Percentiles rank a stretch among this genome's conserved stretches.
These are phyloP conservation scores for Copromyces sp. DNA, from an alignment of 495 filamentous ascomycete species.

Conservation along the genomic window DNA sequence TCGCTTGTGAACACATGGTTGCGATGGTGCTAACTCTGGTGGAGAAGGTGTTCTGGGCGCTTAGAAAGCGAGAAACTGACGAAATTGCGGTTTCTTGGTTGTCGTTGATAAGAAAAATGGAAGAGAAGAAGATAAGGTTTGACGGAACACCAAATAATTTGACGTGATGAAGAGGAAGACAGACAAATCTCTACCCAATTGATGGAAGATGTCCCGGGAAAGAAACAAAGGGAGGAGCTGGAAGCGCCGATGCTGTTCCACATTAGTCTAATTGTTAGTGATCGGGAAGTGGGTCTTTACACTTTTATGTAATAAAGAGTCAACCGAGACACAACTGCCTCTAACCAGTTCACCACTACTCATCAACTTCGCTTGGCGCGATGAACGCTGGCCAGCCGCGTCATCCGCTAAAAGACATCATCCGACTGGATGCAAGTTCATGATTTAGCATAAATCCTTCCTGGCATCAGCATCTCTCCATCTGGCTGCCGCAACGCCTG, in stretches of 20 bases:
- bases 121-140: not conserved
- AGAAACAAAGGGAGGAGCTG: not conserved
- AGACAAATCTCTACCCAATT: not conserved
- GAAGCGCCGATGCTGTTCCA: not conserved
- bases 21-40: not conserved
- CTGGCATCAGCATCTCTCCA: not conserved
- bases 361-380: too few relatives aligned
- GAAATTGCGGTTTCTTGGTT: not conserved
- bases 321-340: too few relatives aligned
- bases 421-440: not conserved
- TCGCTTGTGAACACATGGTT: not conserved
- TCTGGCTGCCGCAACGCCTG: not conserved
- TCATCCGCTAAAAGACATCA: not conserved
- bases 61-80: not conserved
- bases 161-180: not conserved
- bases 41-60: not conserved
- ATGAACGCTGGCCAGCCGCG: not conserved
- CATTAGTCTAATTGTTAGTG: not conserved
- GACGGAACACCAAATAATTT: too few relatives aligned
- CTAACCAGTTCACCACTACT: too few relatives aligned
- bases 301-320: not conserved
- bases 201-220: not conserved
- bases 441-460: not conserved
- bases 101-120: not conserved
- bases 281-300: not conserved